Percentiles rank a stretch among this genome's conserved stretches.
phyloP scores from a whole-genome alignment of 495 filamentous ascomycete species.

The Penicillium robsamsonii region DNA sequence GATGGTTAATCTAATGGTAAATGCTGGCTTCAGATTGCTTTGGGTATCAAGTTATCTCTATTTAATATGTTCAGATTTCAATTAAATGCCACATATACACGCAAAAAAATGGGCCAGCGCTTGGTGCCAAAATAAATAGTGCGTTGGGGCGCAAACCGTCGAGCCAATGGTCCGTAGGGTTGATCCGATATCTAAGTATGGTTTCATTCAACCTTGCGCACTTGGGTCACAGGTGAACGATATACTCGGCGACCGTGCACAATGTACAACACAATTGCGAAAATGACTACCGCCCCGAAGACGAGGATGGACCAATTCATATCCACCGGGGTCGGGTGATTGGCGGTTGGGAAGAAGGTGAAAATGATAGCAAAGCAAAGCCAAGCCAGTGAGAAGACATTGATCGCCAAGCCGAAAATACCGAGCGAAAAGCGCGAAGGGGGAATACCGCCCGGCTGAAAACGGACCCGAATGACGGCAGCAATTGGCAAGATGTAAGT shows the following conservation, averaged over 20 bases:
- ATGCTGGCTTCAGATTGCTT: neutral
- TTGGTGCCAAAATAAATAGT: neutral
- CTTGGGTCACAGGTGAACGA: slow-evolving; percentile 38
- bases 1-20: neutral
- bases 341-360: slow-evolving; percentile 46
- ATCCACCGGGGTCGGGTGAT: slow-evolving; percentile 26
- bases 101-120: slow-evolving; percentile 9
- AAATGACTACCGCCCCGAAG: slow-evolving; percentile 44
- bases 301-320: slow-evolving; percentile 49
- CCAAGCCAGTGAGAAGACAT: slow-evolving; percentile 26
- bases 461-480: slow-evolving; percentile 26
- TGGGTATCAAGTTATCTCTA: neutral
- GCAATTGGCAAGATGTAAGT: slow-evolving; percentile 43
- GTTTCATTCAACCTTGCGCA: slow-evolving; percentile 22
- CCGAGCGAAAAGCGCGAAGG: slow-evolving; percentile 29
- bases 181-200: neutral
- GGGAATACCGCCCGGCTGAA: slow-evolving; percentile 26
- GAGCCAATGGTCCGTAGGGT: neutral
- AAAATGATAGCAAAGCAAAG: slow-evolving; percentile 41
- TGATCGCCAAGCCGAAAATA: slow-evolving; percentile 22
- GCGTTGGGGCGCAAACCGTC: neutral
- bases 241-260: slow-evolving; percentile 43
- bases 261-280: slow-evolving; percentile 41
- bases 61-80: slow-evolving; percentile 5
- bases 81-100: slow-evolving; percentile 15